A percentile compares a stretch with the other conserved stretches of the same genome.
phyloP scores from a whole-genome alignment of 306 rosid species.

The Cicer bijugum region DNA sequence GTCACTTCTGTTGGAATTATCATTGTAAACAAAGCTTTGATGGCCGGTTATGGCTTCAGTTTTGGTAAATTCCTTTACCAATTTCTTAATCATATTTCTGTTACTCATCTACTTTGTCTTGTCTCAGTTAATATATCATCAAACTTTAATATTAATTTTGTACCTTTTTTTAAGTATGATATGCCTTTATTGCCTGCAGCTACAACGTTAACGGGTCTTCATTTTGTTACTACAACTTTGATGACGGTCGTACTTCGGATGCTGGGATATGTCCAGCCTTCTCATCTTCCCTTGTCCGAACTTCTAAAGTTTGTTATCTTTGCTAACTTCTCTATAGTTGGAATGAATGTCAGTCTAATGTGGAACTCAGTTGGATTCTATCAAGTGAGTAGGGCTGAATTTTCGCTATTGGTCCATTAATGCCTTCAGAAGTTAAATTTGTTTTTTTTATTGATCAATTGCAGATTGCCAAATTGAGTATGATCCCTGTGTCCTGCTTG shows the following conservation, averaged over 20 bases:
- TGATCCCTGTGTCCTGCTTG: constrained; percentile 89
- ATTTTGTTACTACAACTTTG: constrained; percentile 74
- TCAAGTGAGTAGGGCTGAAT: constrained; percentile 61
- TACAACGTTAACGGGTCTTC: constrained; percentile 88
- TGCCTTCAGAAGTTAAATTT: constrained; percentile 43
- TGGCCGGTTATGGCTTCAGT: constrained; percentile 87
- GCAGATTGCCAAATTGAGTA: constrained; percentile 91
- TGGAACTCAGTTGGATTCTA: constrained; percentile 98
- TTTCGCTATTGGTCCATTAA: constrained; percentile 35
- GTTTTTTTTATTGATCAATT: constrained; percentile 25
- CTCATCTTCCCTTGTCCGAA: constrained; percentile 79
- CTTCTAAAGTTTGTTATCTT: constrained; percentile 82
- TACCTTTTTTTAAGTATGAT: constrained; percentile 34
- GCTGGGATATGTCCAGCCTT: constrained; percentile 76
- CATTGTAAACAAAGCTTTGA: constrained; percentile 86
- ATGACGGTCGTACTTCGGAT: constrained; percentile 71
- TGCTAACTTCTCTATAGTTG: constrained; percentile 90
- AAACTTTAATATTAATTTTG: background rate
- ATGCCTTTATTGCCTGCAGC: constrained; percentile 62
- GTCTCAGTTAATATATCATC: background rate
- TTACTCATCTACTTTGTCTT: constrained; percentile 37
- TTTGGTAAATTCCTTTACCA: constrained; percentile 60
- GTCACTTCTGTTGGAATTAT: constrained; percentile 92
- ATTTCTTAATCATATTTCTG: constrained; percentile 1
- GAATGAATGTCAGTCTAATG: constrained; percentile 94